phyloP scores from a whole-genome alignment of 1,139 yeast species.

The Diutina neorugosa region DNA sequence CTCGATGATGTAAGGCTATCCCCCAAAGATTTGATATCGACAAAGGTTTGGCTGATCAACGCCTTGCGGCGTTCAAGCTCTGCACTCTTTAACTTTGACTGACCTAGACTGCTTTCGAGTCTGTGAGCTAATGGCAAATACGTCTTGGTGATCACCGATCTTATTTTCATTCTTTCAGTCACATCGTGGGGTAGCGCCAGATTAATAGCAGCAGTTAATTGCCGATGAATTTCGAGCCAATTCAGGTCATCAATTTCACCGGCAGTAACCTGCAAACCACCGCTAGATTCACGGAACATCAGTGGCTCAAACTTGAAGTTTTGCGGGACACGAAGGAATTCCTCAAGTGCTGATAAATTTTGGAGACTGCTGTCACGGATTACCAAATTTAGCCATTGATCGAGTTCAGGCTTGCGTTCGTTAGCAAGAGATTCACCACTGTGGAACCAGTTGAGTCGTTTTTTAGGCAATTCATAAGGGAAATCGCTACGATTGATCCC shows the following conservation, averaged over 20 bases:
- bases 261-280: neutral
- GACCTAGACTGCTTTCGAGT: neutral
- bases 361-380: neutral
- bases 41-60: neutral
- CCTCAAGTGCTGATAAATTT: neutral
- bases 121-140: neutral
- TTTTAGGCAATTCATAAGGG: neutral
- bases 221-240: neutral
- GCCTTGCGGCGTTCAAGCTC: neutral
- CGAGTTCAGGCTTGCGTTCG: neutral
- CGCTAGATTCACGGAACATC: neutral
- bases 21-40: neutral
- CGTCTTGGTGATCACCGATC: neutral
- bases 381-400: neutral
- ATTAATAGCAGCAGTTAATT: neutral
- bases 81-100: neutral
- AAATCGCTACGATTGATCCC: constrained; percentile 1
- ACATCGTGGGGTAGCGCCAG: neutral
- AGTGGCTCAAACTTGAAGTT: neutral
- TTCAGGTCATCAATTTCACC: neutral
- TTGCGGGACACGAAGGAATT: neutral
- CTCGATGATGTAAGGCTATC: neutral
- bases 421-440: neutral
- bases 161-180: neutral
- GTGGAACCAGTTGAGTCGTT: constrained; percentile 1